phyloP scores from a whole-genome alignment of 805 yeast genomes.

The Sporopachydermia lactativora region DNA sequence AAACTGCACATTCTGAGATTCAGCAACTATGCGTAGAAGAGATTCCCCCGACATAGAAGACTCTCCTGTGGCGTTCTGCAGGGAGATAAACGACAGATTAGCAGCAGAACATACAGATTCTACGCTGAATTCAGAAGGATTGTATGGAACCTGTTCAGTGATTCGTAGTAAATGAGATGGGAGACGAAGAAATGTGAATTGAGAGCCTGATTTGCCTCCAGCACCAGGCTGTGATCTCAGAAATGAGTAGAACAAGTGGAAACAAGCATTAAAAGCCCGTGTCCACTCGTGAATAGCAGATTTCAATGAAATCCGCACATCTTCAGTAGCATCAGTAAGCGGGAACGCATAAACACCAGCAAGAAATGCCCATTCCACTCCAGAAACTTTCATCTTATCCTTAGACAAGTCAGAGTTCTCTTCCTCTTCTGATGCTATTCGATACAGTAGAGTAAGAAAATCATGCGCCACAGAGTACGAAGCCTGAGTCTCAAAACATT shows the following conservation, averaged over 20 bases:
- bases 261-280: neutral
- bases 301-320: neutral
- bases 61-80: neutral
- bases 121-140: neutral
- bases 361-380: neutral
- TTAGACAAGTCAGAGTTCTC: neutral
- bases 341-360: conserved; percentile 2
- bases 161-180: neutral
- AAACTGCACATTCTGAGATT: neutral
- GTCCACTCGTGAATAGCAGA: neutral
- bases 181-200: neutral
- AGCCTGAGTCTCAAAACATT: neutral
- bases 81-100: neutral
- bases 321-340: neutral
- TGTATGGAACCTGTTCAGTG: neutral
- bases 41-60: neutral
- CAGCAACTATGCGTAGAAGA: neutral
- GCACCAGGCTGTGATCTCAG: neutral
- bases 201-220: neutral
- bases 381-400: neutral
- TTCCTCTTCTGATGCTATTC: neutral
- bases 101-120: neutral
- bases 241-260: conserved; percentile 1
- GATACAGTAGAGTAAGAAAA: neutral
- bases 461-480: neutral